A percentile compares a stretch with the other conserved stretches of the same genome.
These are phyloP conservation scores for Usnea hakonensis DNA, from an alignment of 495 filamentous ascomycete species.

Conservation along the genomic window DNA sequence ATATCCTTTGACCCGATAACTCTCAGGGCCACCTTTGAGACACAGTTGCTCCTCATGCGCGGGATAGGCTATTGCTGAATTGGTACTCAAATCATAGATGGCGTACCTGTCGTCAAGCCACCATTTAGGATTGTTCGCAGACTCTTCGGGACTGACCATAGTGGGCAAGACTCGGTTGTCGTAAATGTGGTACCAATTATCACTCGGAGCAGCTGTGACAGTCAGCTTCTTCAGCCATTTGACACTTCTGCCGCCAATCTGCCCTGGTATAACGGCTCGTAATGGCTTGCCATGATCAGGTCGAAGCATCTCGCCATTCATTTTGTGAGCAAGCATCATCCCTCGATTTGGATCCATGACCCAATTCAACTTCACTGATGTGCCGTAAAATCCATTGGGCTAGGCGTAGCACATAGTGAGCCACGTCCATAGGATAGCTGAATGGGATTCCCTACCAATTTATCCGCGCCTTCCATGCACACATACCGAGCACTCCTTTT, in stretches of 20 bases:
- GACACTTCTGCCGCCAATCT: slow-evolving; percentile 90
- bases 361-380: slow-evolving; percentile 82
- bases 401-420: slow-evolving; percentile 22
- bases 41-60: slow-evolving; percentile 67
- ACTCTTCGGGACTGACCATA: slow-evolving; percentile 76
- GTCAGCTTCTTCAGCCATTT: slow-evolving; percentile 90
- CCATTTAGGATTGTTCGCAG: slow-evolving; percentile 63
- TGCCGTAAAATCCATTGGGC: slow-evolving; percentile 89
- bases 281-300: slow-evolving; percentile 88
- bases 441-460: slow-evolving; percentile 44
- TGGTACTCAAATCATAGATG: slow-evolving; percentile 88
- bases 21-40: slow-evolving; percentile 40
- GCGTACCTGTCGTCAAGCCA: slow-evolving; percentile 92
- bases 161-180: slow-evolving; percentile 91
- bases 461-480: slow-evolving; percentile 90
- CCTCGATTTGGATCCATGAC: slow-evolving; percentile 77
- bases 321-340: slow-evolving; percentile 84
- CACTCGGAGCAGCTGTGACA: slow-evolving; percentile 68
- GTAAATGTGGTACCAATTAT: slow-evolving; percentile 96
- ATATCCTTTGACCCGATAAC: slow-evolving; percentile 69
- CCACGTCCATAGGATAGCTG: neutral
- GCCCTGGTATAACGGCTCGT: slow-evolving; percentile 78
- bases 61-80: slow-evolving; percentile 76
- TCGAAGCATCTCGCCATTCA: slow-evolving; percentile 80
- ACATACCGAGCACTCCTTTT: slow-evolving; percentile 69